Evolutionary conservation across 2,329 filamentous ascomycete genomes (phyloP), one percentile per base, ranked within the genome.

Genomic region (Hypoxylon sp.): DNA sequence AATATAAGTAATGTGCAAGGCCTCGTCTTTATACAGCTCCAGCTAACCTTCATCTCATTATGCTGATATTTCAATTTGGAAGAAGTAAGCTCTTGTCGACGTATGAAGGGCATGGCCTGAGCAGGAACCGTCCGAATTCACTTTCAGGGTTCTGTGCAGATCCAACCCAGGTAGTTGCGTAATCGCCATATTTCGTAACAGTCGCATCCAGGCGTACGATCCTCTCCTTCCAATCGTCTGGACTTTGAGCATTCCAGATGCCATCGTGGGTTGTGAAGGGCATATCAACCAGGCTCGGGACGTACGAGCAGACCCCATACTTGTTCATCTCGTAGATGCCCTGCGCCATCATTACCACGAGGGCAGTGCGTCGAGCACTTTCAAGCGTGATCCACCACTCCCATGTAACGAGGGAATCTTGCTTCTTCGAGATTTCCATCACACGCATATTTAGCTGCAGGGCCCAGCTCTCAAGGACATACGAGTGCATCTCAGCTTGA

Each of bases 301-400:
- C 73, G 48, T 74, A 76, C 13, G 74, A 74, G 56, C 74, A 76
- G 13, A 74, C 72, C 11, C 74, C 74, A 8, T 73, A 62, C 35
- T 72, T 76, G 35, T 72, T 69, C 56, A 74, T 60, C 48, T 73
- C 63, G 20, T 57, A 66, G 42, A 61, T 53, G 6, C 63, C 57
- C 44, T 61, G 63, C 1, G 50, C 44, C 51, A 66, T 25, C 27
- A 66, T 17, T 0, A 57, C 50, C 27, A 46, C 37, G 17, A 66
- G 44, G 7, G 57, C 46, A 13, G 63, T 66, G 13, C 63, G 51
- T 7, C 63, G 57, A 20, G 57, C 57, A 25, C 63, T 66, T 53
- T 66, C 63, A 7, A 66, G 35, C 44, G 20, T 61, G 13, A 66
- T 48, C 63, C 63, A 66, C 27, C 27, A n/a, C 14, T 61, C 51